phyloP scores from a whole-genome alignment of 2,329 filamentous ascomycete species.

The Rosellinia necatrix region DNA sequence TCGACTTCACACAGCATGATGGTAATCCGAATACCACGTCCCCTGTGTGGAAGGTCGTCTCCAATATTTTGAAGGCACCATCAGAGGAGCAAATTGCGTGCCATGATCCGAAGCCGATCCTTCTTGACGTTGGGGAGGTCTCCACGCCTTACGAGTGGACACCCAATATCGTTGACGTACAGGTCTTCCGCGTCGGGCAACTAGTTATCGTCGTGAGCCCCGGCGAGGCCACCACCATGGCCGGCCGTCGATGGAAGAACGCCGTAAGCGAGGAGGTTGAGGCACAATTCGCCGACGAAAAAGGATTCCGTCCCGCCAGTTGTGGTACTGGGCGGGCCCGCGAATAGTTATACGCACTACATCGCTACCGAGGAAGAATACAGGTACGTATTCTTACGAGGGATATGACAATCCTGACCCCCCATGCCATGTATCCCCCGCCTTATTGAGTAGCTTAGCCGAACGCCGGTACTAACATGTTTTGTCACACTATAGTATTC shows the following conservation, averaged over 20 bases:
- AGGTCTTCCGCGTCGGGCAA: conserved; percentile 82
- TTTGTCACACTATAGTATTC: conserved; percentile 58
- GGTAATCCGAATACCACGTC: conserved; percentile 67
- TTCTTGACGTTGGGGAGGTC: conserved; percentile 88
- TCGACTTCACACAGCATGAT: conserved; percentile 91
- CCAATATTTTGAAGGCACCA: conserved; percentile 72
- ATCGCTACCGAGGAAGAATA: conserved; percentile 83
- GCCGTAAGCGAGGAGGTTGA: conserved; percentile 64
- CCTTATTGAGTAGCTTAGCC: not conserved
- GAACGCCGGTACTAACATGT: conserved; percentile 28
- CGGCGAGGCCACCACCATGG: conserved; percentile 91
- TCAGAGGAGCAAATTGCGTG: conserved; percentile 72
- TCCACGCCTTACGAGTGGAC: conserved; percentile 81
- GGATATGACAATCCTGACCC: not conserved
- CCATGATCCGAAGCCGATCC: conserved; percentile 80
- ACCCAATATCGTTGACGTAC: conserved; percentile 89
- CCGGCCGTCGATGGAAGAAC: conserved; percentile 82
- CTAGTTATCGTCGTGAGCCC: conserved; percentile 82
- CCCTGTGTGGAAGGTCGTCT: conserved; percentile 80
- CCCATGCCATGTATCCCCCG: not conserved
- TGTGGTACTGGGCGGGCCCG: conserved; percentile 86
- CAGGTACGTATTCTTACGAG: conserved; percentile 36
- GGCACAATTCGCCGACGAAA: conserved; percentile 49
- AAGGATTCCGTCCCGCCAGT: conserved; percentile 55
- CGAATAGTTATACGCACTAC: conserved; percentile 89